A percentile compares a stretch with the other conserved stretches of the same genome.
Conservation (phyloP, 495 filamentous ascomycete species). For the Trichocladium uniseriatum region DNA sequence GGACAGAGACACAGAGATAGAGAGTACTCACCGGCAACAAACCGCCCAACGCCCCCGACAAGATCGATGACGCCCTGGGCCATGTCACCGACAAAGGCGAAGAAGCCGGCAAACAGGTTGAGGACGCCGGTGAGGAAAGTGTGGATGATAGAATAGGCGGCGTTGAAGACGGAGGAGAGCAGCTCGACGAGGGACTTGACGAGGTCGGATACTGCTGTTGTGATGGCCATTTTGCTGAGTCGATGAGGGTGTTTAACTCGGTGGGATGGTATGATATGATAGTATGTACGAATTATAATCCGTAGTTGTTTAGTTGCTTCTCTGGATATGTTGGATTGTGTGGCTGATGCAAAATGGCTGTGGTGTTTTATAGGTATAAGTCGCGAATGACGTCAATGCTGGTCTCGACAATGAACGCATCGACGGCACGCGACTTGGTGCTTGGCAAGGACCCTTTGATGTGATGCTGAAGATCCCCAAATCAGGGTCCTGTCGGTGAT, state of each 20-base stretch:
- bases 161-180: conserved; percentile 21
- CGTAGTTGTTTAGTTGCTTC: no score
- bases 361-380: no score
- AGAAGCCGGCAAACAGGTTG: conserved; percentile 20
- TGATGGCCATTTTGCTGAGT: conserved; percentile 24
- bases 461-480: background rate
- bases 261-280: background rate
- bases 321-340: no score
- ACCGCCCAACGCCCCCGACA: conserved; percentile 24
- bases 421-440: background rate
- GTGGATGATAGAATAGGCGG: conserved; percentile 22
- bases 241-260: background rate
- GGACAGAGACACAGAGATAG: background rate
- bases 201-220: conserved; percentile 24
- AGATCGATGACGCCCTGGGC: conserved; percentile 25
- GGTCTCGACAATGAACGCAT: background rate
- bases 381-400: conserved; percentile 11
- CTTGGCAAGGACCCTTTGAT: background rate
- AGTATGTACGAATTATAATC: no score
- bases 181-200: conserved; percentile 28
- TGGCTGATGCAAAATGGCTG: background rate
- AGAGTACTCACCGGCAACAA: conserved; percentile 22
- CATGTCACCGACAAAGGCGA: conserved; percentile 20
- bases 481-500: background rate
- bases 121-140: conserved; percentile 20